Evolutionary conservation across 768 basidiomycete species (phyloP).

Genomic region (Sarcomyxa edulis): DNA sequence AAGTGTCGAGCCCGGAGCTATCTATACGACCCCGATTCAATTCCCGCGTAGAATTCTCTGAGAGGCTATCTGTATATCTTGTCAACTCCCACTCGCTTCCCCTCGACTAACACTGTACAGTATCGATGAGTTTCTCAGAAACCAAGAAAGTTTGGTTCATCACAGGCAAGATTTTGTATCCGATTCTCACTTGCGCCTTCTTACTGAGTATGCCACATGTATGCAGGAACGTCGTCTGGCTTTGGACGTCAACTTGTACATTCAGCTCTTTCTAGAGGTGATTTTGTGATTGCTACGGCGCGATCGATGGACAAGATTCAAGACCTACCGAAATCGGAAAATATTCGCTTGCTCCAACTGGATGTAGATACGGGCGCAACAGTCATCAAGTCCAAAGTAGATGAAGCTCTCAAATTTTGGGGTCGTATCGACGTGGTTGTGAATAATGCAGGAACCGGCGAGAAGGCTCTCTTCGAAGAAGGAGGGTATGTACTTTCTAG

Average conservation of each 20-base stretch:
- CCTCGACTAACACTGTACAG: no score
- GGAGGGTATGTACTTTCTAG: slow-evolving; percentile 36
- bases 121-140: no score
- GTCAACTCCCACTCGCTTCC: no score
- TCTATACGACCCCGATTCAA: no score
- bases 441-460: slow-evolving; percentile 51
- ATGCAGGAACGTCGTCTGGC: slow-evolving; percentile 51
- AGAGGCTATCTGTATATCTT: no score
- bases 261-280: slow-evolving; percentile 45
- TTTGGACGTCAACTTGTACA: slow-evolving; percentile 49
- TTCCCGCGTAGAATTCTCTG: no score
- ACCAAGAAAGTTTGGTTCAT: no score
- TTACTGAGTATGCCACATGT: no score
- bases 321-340: slow-evolving; percentile 20
- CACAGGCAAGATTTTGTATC: no score
- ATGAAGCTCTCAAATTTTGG: slow-evolving; percentile 41
- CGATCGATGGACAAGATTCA: slow-evolving; percentile 37
- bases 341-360: slow-evolving; percentile 40
- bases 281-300: slow-evolving; percentile 58
- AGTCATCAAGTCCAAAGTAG: slow-evolving; percentile 35
- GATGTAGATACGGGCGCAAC: slow-evolving; percentile 46
- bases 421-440: slow-evolving; percentile 56
- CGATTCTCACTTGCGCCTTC: no score
- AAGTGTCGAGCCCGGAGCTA: no score
- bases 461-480: slow-evolving; percentile 48